Base-by-base conservation (phyloP, 73 alveolate species). In the Stentor roeselii region DNA sequence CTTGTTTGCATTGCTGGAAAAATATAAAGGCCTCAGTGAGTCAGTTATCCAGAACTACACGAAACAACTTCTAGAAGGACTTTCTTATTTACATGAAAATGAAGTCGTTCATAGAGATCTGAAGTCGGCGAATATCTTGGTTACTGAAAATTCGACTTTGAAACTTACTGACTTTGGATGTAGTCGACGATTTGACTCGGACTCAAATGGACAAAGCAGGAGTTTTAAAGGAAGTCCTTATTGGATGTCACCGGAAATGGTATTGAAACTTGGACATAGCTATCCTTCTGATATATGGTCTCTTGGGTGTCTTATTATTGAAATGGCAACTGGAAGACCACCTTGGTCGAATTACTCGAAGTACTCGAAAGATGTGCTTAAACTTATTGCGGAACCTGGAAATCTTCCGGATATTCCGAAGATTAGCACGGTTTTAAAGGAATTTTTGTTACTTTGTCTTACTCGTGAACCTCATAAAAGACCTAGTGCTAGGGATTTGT, bases 91-190 rank as follows among this genome's bases (percentile, higher is more conserved):
- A 32, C 97, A 94, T 90, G 50, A 86, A 36, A 90, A 90, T 75
- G 85, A 78, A 36, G 90, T 94, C 11, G 86, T 93, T n/a, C 98
- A 95, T 82, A 80, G 96, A 42, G 99, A 93, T 82, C 75, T 95
- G 58, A 95, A 93, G 85, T 87, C 95, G 2, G 97, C 95, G 61
- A 93, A 95, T 89, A 90, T 95, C 27, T 76, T 90, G 27, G 76
- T 90, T 11, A 83, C 60, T 59, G 76, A 58, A 40, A 59, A 31
- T 76, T 88, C 91, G 60, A 60, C 31, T 59, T 80, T 88, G 21
- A 88, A 88, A 67, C 41, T 88, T 61, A 76, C 91, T 27, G 94
- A 85, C 39, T 88, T 88, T 84, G 91, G 91, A n/a, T 92, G 94
- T n/a, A 89, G 98, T 0, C 93, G 93, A 86, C 75, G 87, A 76